Percentiles rank a stretch among this genome's conserved stretches.
Evolutionary conservation across 129 eudicot genomes (phyloP).

Genomic region (Artemisia argyi): DNA sequence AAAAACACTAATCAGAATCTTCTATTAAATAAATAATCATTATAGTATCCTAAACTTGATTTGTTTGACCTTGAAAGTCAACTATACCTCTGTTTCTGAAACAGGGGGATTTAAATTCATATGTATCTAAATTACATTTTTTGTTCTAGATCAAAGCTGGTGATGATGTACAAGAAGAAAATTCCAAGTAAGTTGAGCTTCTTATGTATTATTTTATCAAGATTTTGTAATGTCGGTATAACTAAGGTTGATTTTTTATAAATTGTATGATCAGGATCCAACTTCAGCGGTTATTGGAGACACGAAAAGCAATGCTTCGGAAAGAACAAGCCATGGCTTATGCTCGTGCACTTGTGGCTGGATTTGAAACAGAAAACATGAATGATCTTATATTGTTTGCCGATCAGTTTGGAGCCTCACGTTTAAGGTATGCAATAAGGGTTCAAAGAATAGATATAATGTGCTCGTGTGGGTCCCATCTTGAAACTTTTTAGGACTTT

Average conservation of each 20-base stretch:
- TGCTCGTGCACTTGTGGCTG: constrained; percentile 95
- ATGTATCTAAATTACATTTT: constrained; percentile 19
- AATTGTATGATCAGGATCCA: constrained; percentile 50
- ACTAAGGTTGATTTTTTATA: constrained; percentile 31
- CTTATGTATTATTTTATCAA: constrained; percentile 15
- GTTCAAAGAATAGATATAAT: constrained; percentile 8
- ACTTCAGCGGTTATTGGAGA: constrained; percentile 80
- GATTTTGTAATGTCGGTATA: not conserved
- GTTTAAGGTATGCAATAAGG: constrained; percentile 57
- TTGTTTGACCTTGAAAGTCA: constrained; percentile 27
- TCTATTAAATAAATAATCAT: not conserved
- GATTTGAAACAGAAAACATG: constrained; percentile 76
- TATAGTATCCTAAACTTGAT: constrained; percentile 14
- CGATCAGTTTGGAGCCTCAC: constrained; percentile 85
- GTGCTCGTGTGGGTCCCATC: constrained; percentile 3
- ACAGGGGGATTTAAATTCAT: not conserved
- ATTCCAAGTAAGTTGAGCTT: constrained; percentile 63
- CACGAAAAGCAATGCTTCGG: constrained; percentile 83
- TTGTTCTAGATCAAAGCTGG: constrained; percentile 42
- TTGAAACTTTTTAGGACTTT: not conserved
- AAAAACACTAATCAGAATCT: too few species aligned
- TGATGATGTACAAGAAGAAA: constrained; percentile 61
- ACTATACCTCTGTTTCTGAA: constrained; percentile 8
- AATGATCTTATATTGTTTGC: constrained; percentile 74
- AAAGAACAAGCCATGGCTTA: constrained; percentile 99